These are phyloP conservation scores for Penicillium sp. DNA, from an alignment of 2,329 filamentous ascomycete genomes.

Conservation along the genomic window DNA sequence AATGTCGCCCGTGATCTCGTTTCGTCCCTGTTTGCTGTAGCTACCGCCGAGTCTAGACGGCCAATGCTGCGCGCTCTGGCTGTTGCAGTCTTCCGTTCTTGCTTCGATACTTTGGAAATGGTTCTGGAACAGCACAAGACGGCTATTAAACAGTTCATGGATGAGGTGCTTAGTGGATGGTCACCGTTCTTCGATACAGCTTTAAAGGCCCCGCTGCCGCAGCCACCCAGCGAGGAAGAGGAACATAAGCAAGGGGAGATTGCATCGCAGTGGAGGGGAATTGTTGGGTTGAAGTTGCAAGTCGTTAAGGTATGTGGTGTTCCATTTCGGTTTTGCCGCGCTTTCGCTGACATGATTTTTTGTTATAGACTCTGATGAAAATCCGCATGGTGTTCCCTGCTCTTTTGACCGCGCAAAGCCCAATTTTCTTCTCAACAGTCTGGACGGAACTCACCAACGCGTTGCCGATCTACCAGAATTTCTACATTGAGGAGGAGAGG, in stretches of 20 bases:
- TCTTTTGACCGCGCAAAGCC: constrained; percentile 77
- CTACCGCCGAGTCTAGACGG: constrained; percentile 71
- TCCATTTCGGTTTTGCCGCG: neutral
- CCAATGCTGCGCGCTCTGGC: constrained; percentile 77
- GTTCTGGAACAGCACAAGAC: constrained; percentile 88
- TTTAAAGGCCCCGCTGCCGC: constrained; percentile 71
- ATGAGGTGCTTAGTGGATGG: constrained; percentile 80
- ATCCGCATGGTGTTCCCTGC: constrained; percentile 80
- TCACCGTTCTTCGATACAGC: constrained; percentile 82
- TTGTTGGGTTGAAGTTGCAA: constrained; percentile 85
- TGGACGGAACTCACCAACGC: constrained; percentile 83
- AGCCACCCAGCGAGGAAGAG: constrained; percentile 56
- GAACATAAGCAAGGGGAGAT: constrained; percentile 54
- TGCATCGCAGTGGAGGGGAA: constrained; percentile 72
- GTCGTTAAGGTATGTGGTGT: constrained; percentile 68
- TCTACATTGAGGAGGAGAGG: constrained; percentile 81
- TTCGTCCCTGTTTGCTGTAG: constrained; percentile 77
- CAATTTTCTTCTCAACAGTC: constrained; percentile 76
- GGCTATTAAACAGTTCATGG: constrained; percentile 84
- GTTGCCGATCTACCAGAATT: constrained; percentile 69
- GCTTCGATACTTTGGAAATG: constrained; percentile 95
- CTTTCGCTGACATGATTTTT: constrained; percentile 14
- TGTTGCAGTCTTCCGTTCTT: constrained; percentile 83
- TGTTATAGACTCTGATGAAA: constrained; percentile 74
- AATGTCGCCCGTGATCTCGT: constrained; percentile 81